Conservation (phyloP, 1,284 basidiomycete genomes). For the Moniliophthora roreri region DNA sequence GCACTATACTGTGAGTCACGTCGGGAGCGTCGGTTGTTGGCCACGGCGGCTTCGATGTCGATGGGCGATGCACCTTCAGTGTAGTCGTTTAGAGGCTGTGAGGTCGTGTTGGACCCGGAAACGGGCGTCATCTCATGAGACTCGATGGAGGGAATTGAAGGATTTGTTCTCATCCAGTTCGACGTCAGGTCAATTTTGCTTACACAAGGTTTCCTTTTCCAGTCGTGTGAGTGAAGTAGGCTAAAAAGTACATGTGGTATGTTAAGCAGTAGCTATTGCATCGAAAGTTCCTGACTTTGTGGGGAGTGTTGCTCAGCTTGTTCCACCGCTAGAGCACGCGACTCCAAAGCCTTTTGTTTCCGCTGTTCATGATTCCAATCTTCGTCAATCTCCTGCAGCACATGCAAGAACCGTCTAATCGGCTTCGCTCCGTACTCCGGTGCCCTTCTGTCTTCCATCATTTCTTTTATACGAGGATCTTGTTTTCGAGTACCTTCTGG, state of each 20-base stretch:
- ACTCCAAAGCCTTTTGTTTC: background rate
- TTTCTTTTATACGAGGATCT: conserved; percentile 48
- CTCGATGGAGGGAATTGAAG: conserved; percentile 12
- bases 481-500: conserved; percentile 46
- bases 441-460: conserved; percentile 43
- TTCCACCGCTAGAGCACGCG: background rate
- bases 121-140: conserved; percentile 39
- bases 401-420: conserved; percentile 45
- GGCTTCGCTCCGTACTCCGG: conserved; percentile 40
- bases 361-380: conserved; percentile 4
- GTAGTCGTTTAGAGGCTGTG: conserved; percentile 53
- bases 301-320: too few species aligned
- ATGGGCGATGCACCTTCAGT: conserved; percentile 79
- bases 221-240: background rate
- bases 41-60: conserved; percentile 63
- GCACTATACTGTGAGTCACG: conserved; percentile 66
- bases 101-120: conserved; percentile 25
- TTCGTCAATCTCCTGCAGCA: conserved; percentile 46
- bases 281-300: too few species aligned
- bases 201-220: background rate
- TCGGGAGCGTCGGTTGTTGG: conserved; percentile 47
- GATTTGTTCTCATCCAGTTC: too few species aligned
- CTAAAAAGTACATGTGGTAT: too few species aligned
- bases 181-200: too few species aligned
- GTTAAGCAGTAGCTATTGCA: too few species aligned